Base-by-base conservation (phyloP, 352 stramenopile species). In the Pythium aquatile region DNA sequence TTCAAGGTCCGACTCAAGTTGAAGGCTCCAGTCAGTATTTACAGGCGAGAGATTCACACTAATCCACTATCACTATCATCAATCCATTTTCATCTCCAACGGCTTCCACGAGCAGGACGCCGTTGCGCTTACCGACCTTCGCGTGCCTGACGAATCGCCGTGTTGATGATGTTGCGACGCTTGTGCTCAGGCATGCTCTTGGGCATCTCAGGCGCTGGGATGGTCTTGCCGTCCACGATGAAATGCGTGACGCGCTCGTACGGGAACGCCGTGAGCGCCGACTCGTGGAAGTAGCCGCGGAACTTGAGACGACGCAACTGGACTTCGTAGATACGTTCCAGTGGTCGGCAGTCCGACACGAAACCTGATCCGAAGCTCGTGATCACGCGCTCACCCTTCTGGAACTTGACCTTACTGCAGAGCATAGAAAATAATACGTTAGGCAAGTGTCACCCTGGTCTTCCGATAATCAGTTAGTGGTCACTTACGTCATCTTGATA, bases 171-270 rank as follows among this genome's bases (percentile, higher is more conserved):
- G 42, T 79, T 72, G 30, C 81, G 80, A 62, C 83, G 83, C 66
- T 88, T 90, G 68, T 83, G 75, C 37, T 89, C 81, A 14, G 75
- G 81, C 0, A 79, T 72, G 63, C 90, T 83, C 63, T 79, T 85
- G 3, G 81, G 83, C 65, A 92, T 85, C 37, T 87, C 74, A 0
- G 81, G 83, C 17, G 81, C 80, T 26, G 72, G 79, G 51, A 90
- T 82, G 40, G 81, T 88, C 33, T 78, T 79, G 44, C 83, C 83
- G 40, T 92, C 83, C 46, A 94, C 83, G n/a, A 93, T 82, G 61
- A 94, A 87, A 51, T 94, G 86, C 55, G 86, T 93, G 30, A 92
- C 86, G 40, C 82, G 81, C 35, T 94, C 83, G 46, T 94, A 94
- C n/a, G 86, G 86, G 68, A 94, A 94, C 24, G 73, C 64, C 53